Evolutionary conservation across 495 filamentous ascomycete genomes (phyloP), one percentile per base, ranked within the genome.

Genomic region (Pyronema omphalodes): DNA sequence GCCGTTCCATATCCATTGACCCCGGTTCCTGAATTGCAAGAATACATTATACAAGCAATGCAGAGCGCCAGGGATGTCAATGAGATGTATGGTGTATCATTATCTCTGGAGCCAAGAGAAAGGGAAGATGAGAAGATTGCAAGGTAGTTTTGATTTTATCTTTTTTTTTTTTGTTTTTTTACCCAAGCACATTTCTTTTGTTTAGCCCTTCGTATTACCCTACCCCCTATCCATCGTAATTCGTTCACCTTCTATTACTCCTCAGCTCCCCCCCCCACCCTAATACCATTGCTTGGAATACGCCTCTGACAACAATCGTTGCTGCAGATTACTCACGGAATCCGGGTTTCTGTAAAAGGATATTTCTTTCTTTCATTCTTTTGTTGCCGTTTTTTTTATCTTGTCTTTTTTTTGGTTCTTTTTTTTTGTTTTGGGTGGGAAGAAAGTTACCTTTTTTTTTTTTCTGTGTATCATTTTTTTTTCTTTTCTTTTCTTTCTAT

Each of bases 11-110:
- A 98, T 62, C 80, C 85, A 6, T 73, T 98, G 39, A 82, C 87
- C 66, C 76, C 88, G 0, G 88, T 98, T 7, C 76, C 79, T 12
- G 91, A 96, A 67, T 75, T 98, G 59, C 93, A 96, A 67, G 88
- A 96, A 58, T 96, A 95, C 70, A 95, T 98, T 54, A 73, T 95
- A 55, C 84, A 79, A 63, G 94, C 94, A 67, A 89, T 98, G 78
- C 81, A 89, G 70, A 78, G 78, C 8, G 91, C 91, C 1, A 83
- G 84, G 43, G 93, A 96, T 65, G 89, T 98, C 56, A 88, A 95
- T 68, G 88, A 96, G 73, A 95, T 96, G 93, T 98, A 95, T 69
- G 86, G 96, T 64, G 83, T 83, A 71, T 93, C 86, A 66, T 73
- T 96, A 72, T 74, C 78, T 57, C 81, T 98, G 50, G 91, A 98